Evolutionary conservation across 148 eudicot genomes (phyloP), one percentile per base, ranked within the genome.

Genomic region (Rhododendron williamsianum): DNA sequence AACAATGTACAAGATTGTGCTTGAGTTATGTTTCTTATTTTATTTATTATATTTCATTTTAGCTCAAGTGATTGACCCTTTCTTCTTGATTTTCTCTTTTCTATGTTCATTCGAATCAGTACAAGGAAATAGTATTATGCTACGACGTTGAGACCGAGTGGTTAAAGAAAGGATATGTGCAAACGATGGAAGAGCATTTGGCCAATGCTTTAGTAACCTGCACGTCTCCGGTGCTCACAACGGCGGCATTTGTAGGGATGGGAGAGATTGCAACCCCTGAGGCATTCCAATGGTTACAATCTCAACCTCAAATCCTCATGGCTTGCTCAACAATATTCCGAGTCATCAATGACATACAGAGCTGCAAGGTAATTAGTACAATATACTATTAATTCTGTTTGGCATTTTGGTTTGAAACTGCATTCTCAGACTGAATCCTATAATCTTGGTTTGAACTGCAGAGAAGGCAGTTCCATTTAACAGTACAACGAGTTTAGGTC

Each of bases 141-240:
- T 84, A 72, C 36, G 78, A 16, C 25, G 36, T 60, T 27, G 89
- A 90, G 67, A 82, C 89, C 0, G 35, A 88, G 74, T 86, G 91
- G 90, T 7, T 71, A 6, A n/a, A 84, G 19, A 71, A 51, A 12
- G 84, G 81, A 13, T 67, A 82, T 8, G 35, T 78, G 13, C 87
- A 90, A 84, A 84, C 82, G 13, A 36, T 69, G 19, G 89, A 88
- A 21, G 90, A 88, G 52, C 85, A 88, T 73, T 80, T 85, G 85
- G 12, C 54, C 7, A 48, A 54, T 23, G 81, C 77, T 23, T 6
- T 90, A 1, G 49, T 38, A 79, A 69, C 82, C 65, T 25, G 51
- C 27, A n/a, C 72, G 9, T 6, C 9, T 21, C 67, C 67, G 0
- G 2, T 25, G 72, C 33, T 60, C 72, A 9, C 13, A 67, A 67